phyloP scores from a whole-genome alignment of 176 grass and related monocot genomes.

The Pontederia paniculata region DNA sequence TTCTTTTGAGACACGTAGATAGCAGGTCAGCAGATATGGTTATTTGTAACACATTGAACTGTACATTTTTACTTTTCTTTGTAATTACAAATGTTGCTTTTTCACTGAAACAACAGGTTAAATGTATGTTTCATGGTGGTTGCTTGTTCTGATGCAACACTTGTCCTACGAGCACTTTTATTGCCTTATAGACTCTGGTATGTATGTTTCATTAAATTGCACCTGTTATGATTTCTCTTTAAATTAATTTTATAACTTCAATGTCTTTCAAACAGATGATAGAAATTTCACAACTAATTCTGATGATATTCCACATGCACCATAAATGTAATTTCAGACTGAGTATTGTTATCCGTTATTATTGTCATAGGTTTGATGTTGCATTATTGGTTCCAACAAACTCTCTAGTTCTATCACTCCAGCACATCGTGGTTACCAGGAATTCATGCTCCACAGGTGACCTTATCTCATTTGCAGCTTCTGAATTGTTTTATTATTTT shows the following conservation, averaged over 20 bases:
- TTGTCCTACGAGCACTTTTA: conserved; percentile 69
- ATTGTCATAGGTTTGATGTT: conserved; percentile 80
- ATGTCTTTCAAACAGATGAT: not conserved
- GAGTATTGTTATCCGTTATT: not conserved
- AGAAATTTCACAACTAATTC: too few species aligned
- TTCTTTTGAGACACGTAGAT: conserved; percentile 57
- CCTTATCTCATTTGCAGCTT: conserved; percentile 6
- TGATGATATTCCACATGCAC: too few species aligned
- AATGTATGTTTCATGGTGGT: conserved; percentile 73
- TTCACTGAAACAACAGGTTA: conserved; percentile 31
- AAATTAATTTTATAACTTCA: not conserved
- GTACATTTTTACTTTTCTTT: conserved; percentile 17
- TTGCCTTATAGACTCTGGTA: conserved; percentile 90
- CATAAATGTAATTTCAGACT: too few species aligned
- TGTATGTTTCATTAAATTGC: conserved; percentile 17
- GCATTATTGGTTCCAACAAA: conserved; percentile 52
- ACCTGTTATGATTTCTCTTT: not conserved
- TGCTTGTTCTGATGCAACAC: conserved; percentile 89
- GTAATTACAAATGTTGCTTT: conserved; percentile 1
- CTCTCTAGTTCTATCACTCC: conserved; percentile 61
- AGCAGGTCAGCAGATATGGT: conserved; percentile 34
- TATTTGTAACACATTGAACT: not conserved
- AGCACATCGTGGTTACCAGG: conserved; percentile 36
- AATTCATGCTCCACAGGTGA: conserved; percentile 21
- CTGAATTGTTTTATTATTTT: not conserved